A percentile compares a stretch with the other conserved stretches of the same genome.
Evolutionary conservation across 2,329 filamentous ascomycete genomes (phyloP).

Genomic region (Camptophora hylomeconis): DNA sequence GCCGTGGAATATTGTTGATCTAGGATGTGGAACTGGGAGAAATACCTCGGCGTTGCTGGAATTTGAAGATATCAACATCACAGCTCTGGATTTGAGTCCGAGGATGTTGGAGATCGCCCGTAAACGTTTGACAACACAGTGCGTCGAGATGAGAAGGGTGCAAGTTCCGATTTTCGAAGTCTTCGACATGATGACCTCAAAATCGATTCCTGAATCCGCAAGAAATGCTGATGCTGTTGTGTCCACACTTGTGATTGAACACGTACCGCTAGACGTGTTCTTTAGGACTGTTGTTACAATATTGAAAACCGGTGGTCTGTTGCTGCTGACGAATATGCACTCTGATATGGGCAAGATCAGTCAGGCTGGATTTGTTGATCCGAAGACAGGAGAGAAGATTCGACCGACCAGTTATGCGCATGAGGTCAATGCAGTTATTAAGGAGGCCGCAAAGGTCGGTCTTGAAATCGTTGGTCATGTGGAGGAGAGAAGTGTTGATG

Average conservation of each 20-base stretch:
- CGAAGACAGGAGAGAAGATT: conserved; percentile 41
- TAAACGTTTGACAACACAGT: conserved; percentile 3
- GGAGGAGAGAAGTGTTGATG: conserved; percentile 33
- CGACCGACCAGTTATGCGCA: conserved; percentile 47
- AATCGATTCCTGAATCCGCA: conserved; percentile 12
- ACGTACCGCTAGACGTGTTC: conserved; percentile 46
- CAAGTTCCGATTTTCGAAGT: conserved; percentile 19
- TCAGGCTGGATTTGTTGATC: conserved; percentile 50
- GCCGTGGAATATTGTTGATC: conserved; percentile 38
- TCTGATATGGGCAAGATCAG: conserved; percentile 42
- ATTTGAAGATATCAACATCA: conserved; percentile 22
- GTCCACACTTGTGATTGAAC: conserved; percentile 52
- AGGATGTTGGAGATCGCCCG: conserved; percentile 45
- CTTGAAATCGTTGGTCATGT: conserved; percentile 32
- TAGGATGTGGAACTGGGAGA: conserved; percentile 53
- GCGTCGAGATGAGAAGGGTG: background rate
- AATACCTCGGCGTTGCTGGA: conserved; percentile 39
- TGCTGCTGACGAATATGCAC: conserved; percentile 58
- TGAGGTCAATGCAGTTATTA: conserved; percentile 37
- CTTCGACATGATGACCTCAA: conserved; percentile 26
- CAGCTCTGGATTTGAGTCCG: conserved; percentile 43
- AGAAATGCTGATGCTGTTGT: conserved; percentile 27
- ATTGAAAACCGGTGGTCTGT: conserved; percentile 33
- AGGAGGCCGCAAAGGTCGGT: conserved; percentile 33
- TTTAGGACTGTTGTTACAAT: conserved; percentile 36